These are phyloP conservation scores for Rhodosporidiobolus sp. DNA, from an alignment of 768 basidiomycete genomes.

Conservation along the genomic window DNA sequence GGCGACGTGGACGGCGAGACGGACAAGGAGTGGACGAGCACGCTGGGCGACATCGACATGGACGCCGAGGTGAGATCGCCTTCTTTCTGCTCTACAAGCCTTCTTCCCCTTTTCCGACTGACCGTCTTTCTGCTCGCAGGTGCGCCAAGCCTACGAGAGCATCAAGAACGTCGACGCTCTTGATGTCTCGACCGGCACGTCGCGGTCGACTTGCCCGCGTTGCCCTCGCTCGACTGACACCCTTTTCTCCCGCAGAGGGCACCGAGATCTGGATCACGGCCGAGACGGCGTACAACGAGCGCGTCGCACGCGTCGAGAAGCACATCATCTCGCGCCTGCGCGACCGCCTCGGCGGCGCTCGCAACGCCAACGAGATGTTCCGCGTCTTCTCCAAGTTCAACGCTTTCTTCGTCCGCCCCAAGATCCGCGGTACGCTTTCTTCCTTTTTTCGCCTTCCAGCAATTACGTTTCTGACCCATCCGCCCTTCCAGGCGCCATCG, in stretches of 20 bases:
- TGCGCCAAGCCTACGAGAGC: slow-evolving; percentile 93
- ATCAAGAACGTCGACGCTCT: slow-evolving; percentile 94
- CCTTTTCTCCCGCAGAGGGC: slow-evolving; percentile 61
- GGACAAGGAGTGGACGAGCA: slow-evolving; percentile 65
- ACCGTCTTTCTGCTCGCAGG: slow-evolving; percentile 45
- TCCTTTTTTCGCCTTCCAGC: too few species aligned
- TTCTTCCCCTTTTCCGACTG: background rate
- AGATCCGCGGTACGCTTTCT: slow-evolving; percentile 56
- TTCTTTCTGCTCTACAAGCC: background rate
- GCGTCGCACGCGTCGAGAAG: slow-evolving; percentile 94
- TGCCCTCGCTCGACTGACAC: background rate
- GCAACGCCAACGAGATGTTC: slow-evolving; percentile 99
- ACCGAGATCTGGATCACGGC: slow-evolving; percentile 97
- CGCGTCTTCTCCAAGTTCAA: slow-evolving; percentile 98
- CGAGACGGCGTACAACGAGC: slow-evolving; percentile 95
- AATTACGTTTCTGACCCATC: background rate
- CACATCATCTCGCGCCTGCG: slow-evolving; percentile 92
- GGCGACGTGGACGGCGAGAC: slow-evolving; percentile 53
- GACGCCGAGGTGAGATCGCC: slow-evolving; percentile 75
- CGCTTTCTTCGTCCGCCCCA: slow-evolving; percentile 89
- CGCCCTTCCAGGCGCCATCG: slow-evolving; percentile 84
- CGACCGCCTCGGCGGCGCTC: slow-evolving; percentile 86
- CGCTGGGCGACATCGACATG: slow-evolving; percentile 78
- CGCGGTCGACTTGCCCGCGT: slow-evolving; percentile 17
- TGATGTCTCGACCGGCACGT: slow-evolving; percentile 82